Base-by-base conservation (phyloP, 495 filamentous ascomycete genomes). In the Penicillium paradoxum region DNA sequence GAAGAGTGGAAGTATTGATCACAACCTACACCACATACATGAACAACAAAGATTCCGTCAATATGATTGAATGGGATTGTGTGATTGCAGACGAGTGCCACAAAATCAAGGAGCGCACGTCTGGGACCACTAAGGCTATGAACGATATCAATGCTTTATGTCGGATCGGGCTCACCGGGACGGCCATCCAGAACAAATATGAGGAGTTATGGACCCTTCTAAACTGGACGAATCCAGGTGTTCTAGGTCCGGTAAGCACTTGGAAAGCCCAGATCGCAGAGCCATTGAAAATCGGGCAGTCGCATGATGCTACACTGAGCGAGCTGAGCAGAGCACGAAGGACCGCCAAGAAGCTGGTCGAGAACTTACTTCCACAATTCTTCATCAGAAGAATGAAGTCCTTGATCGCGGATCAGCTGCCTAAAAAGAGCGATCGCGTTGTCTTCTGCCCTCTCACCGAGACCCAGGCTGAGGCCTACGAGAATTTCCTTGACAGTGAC, bases 31-130 rank as follows among this genome's bases (percentile, higher is more conserved):
- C 74, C 8, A 97, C 91, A 0, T 98, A 98, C 65, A 84, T 86
- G 49, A 80, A 83, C 37, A 83, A 88, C 57, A 83, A 83, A 47
- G 79, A 83, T 37, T 68, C 83, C 4, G 79, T 98, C 59, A 97
- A 98, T 57, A 81, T 85, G 66, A 74, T 97, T 2, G 81, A 86
- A 49, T 98, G 93, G 93, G 93, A 98, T 63, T 93, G 89, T 64
- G 87, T 96, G n/a, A 83, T 98, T 53, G 95, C 93, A 2, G 93
- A 98, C 56, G 93, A 98, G 64, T 97, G 93, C 54, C 93, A 98
- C 65, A 73, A 76, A n/a, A 82, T 97, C 55, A 98, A 97, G 67
- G 90, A 90, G 55, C 73, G 81, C 38, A 77, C 66, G 24, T 86
- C 91, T 0, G 87, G 84, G 42, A 86, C 86, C 6, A 96, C 95